Evolutionary conservation across 139 green algal genomes (phyloP).

Genomic region (Zygnema cylindricum): DNA sequence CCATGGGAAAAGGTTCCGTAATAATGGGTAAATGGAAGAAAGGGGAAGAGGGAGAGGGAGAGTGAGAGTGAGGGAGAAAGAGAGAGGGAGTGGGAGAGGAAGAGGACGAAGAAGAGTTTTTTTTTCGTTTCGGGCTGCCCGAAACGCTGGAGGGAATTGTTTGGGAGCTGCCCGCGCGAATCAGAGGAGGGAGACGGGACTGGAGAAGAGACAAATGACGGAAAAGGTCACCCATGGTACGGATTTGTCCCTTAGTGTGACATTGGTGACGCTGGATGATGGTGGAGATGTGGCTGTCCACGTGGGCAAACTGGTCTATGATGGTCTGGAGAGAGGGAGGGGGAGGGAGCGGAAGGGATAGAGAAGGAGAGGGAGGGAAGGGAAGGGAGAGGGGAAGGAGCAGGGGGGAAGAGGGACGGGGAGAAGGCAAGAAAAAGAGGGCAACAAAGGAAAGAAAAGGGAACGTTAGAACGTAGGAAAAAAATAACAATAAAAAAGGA

Average conservation of each 20-base stretch:
- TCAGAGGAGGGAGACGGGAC: slow-evolving; percentile 3
- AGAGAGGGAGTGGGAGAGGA: background rate
- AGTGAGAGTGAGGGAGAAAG: background rate
- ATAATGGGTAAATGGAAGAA: background rate
- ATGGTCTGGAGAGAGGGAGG: slow-evolving; percentile 7
- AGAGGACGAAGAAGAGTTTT: background rate
- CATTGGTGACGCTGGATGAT: slow-evolving; percentile 24
- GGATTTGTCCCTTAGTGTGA: background rate
- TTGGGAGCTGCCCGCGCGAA: too few species aligned
- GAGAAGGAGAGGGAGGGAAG: background rate
- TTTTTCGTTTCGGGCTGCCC: slow-evolving; percentile 2
- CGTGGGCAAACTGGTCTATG: slow-evolving; percentile 17
- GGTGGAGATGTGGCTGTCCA: slow-evolving; percentile 7
- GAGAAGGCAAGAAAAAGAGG: background rate
- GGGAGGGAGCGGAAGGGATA: background rate
- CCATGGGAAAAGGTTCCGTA: background rate
- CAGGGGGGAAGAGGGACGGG: background rate
- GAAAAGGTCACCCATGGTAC: slow-evolving; percentile 49
- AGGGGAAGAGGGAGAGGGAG: background rate
- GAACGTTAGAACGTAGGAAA: background rate
- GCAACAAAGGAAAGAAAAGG: slow-evolving; percentile 8
- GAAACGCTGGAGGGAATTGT: background rate
- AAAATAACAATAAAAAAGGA: too few species aligned
- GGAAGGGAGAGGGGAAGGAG: background rate
- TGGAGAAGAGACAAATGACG: slow-evolving; percentile 39